Percentiles rank a stretch among this genome's conserved stretches.
Conservation (phyloP, 345 rosid genomes). For the Schrenkiella parvula region DNA sequence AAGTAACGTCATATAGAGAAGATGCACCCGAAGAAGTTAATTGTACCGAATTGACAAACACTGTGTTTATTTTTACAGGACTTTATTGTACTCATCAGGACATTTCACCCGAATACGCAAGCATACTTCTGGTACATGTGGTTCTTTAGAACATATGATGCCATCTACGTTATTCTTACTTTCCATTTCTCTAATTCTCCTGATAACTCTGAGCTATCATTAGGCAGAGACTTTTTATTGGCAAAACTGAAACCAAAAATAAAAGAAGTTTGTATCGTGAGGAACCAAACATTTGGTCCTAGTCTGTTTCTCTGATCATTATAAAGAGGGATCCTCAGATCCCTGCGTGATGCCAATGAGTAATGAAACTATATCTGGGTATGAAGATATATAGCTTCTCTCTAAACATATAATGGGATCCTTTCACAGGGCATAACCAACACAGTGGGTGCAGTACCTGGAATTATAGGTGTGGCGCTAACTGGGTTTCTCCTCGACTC, state of each 20-base stretch:
- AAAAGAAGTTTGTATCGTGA: neutral
- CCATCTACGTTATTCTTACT: neutral
- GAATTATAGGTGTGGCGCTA: constrained; percentile 86
- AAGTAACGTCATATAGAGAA: neutral
- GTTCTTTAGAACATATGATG: neutral
- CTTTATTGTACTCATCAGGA: constrained; percentile 96
- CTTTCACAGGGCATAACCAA: constrained; percentile 73
- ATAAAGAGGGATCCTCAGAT: neutral
- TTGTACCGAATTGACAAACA: neutral
- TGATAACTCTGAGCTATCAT: neutral
- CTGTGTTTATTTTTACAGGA: constrained; percentile 1
- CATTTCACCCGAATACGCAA: constrained; percentile 92
- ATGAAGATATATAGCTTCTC: neutral
- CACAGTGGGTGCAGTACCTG: constrained; percentile 89
- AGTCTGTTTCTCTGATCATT: neutral
- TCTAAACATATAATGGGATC: neutral
- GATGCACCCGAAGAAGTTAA: neutral
- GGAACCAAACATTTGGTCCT: neutral
- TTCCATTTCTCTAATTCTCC: neutral
- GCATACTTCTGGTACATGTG: constrained; percentile 67
- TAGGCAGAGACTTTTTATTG: neutral
- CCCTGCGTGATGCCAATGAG: neutral
- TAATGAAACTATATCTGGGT: neutral
- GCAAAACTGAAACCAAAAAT: neutral
- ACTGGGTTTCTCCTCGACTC: constrained; percentile 90